phyloP scores from a whole-genome alignment of 495 filamentous ascomycete species.

The Letharia lupina region DNA sequence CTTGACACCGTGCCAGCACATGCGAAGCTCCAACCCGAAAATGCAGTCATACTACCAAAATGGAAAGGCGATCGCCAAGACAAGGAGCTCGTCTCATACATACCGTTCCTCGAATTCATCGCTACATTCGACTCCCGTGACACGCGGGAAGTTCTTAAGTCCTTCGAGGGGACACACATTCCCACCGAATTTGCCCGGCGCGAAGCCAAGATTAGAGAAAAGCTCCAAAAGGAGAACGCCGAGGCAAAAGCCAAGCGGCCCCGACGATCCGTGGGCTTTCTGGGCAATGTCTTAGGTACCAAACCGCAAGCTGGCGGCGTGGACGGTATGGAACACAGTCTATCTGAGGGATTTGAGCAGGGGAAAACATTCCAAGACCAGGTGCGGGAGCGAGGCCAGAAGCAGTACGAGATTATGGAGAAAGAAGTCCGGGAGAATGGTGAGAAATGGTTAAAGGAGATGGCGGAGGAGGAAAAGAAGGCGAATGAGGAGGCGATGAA shows the following conservation, averaged over 20 bases:
- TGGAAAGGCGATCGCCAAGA: slow-evolving; percentile 82
- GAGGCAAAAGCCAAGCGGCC: slow-evolving; percentile 57
- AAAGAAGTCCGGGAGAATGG: slow-evolving; percentile 84
- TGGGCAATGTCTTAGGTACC: slow-evolving; percentile 65
- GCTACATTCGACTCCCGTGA: slow-evolving; percentile 86
- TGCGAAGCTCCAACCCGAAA: slow-evolving; percentile 78
- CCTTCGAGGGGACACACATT: slow-evolving; percentile 78
- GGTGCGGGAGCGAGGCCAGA: slow-evolving; percentile 81
- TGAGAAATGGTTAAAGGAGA: slow-evolving; percentile 88
- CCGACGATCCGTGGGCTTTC: slow-evolving; percentile 48
- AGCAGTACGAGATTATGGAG: slow-evolving; percentile 81
- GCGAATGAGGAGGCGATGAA: slow-evolving; percentile 82
- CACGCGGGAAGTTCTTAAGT: slow-evolving; percentile 73
- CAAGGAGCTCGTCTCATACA: slow-evolving; percentile 72
- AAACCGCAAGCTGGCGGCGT: slow-evolving; percentile 45
- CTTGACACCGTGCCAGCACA: slow-evolving; percentile 79
- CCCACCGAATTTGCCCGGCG: slow-evolving; percentile 80
- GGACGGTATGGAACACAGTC: slow-evolving; percentile 56
- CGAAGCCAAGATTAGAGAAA: slow-evolving; percentile 72
- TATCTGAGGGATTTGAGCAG: slow-evolving; percentile 65
- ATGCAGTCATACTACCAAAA: slow-evolving; percentile 81
- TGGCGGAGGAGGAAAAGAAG: slow-evolving; percentile 77
- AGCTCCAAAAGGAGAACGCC: slow-evolving; percentile 69
- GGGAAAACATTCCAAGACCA: slow-evolving; percentile 95
- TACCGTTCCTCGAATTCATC: slow-evolving; percentile 94